Percentiles rank a stretch among this genome's conserved stretches.
phyloP scores from a whole-genome alignment of 2,329 filamentous ascomycete species.

The Aureobasidium mangrovei region DNA sequence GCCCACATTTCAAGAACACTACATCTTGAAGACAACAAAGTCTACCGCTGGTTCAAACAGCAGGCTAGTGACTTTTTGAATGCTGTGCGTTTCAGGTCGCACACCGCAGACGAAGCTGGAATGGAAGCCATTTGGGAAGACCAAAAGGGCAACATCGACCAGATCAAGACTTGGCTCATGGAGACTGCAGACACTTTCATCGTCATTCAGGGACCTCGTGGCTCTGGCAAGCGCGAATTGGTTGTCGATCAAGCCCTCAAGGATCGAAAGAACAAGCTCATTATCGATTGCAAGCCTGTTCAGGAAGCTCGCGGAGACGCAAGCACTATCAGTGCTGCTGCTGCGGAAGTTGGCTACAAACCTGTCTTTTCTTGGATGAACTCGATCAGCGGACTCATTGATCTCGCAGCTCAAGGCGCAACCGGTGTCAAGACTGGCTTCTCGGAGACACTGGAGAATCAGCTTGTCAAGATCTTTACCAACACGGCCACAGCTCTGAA shows the following conservation, averaged over 20 bases:
- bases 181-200: slow-evolving; percentile 89
- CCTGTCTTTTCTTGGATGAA: slow-evolving; percentile 97
- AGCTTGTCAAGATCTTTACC: slow-evolving; percentile 81
- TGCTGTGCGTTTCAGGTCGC: slow-evolving; percentile 38
- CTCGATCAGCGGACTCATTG: slow-evolving; percentile 82
- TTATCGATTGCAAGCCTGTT: slow-evolving; percentile 89
- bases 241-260: slow-evolving; percentile 77
- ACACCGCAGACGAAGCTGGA: slow-evolving; percentile 55
- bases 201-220: slow-evolving; percentile 83
- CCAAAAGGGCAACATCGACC: slow-evolving; percentile 69
- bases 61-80: slow-evolving; percentile 56
- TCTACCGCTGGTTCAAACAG: slow-evolving; percentile 74
- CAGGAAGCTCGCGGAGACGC: slow-evolving; percentile 84
- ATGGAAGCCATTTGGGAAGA: slow-evolving; percentile 82
- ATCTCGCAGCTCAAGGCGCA: slow-evolving; percentile 85
- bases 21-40: slow-evolving; percentile 60
- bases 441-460: slow-evolving; percentile 82
- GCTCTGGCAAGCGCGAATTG: slow-evolving; percentile 82
- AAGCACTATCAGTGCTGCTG: slow-evolving; percentile 73
- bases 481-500: slow-evolving; percentile 74
- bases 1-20: slow-evolving; percentile 73
- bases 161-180: slow-evolving; percentile 75
- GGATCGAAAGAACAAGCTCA: slow-evolving; percentile 61
- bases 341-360: slow-evolving; percentile 75
- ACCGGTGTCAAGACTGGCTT: slow-evolving; percentile 93